phyloP scores from a whole-genome alignment of 306 rosid species.

The Malus asiatica region DNA sequence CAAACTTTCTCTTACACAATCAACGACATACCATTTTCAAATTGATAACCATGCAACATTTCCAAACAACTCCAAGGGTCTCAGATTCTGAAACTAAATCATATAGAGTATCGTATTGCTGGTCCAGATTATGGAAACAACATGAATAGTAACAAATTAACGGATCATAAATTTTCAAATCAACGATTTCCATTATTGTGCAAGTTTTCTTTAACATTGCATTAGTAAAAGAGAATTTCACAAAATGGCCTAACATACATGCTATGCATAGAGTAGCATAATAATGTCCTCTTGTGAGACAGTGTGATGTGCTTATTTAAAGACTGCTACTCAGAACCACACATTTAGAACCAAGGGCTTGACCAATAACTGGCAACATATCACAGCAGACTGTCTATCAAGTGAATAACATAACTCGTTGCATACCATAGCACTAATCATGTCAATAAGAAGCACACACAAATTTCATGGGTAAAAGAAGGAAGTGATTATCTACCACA shows the following conservation, averaged over 20 bases:
- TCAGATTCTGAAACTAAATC: not conserved
- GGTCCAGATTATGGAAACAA: not conserved
- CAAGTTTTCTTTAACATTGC: too few species aligned
- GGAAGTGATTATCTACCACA: slow-evolving; percentile 33
- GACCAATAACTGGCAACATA: not conserved
- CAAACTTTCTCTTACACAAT: not conserved
- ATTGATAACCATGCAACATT: not conserved
- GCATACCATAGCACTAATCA: not conserved
- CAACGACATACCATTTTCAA: too few species aligned
- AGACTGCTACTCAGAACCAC: not conserved
- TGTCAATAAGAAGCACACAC: not conserved
- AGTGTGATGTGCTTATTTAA: not conserved
- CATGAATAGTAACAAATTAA: not conserved
- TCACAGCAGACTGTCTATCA: not conserved
- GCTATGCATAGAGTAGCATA: not conserved
- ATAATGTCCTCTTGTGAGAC: not conserved
- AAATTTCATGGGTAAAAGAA: not conserved
- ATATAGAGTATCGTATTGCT: not conserved
- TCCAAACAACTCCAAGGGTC: not conserved
- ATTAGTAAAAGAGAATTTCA: not conserved
- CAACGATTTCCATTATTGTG: too few species aligned
- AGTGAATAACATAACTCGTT: not conserved
- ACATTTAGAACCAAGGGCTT: not conserved
- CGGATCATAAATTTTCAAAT: not conserved
- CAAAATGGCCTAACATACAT: not conserved